These are phyloP conservation scores for Papiliotrema fonsecae DNA, from an alignment of 1,284 basidiomycete genomes.

Conservation along the genomic window DNA sequence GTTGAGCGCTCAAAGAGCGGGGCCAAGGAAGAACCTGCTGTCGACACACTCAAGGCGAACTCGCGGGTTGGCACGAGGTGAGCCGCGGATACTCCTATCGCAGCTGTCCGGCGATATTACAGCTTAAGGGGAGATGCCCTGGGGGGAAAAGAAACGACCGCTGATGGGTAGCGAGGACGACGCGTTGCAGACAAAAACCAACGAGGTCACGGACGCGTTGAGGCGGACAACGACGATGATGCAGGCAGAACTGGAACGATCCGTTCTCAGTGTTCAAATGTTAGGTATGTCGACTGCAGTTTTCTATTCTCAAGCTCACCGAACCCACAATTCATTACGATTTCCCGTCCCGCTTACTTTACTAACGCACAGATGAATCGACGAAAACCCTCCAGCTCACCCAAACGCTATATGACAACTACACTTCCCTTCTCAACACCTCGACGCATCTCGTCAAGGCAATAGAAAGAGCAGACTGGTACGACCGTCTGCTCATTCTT, in stretches of 20 bases:
- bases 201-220: constrained; percentile 79
- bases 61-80: constrained; percentile 17
- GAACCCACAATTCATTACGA: too few relatives aligned
- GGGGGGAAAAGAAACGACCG: too few relatives aligned
- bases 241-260: constrained; percentile 84
- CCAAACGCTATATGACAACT: constrained; percentile 70
- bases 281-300: constrained; percentile 69
- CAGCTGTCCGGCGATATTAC: neutral
- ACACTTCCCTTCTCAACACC: constrained; percentile 66
- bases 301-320: too few relatives aligned
- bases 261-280: constrained; percentile 76
- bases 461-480: constrained; percentile 80
- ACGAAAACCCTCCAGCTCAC: constrained; percentile 69
- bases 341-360: neutral
- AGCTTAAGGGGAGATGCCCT: too few relatives aligned
- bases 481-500: constrained; percentile 80
- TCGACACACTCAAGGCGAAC: constrained; percentile 10
- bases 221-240: constrained; percentile 76
- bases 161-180: constrained; percentile 59
- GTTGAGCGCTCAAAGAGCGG: neutral
- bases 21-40: constrained; percentile 1
- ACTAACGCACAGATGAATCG: constrained; percentile 60
- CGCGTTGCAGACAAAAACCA: constrained; percentile 75
- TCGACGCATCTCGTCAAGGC: constrained; percentile 78
- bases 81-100: neutral